These are phyloP conservation scores for Phlebiopsis flavidoalba DNA, from an alignment of 768 basidiomycete genomes.

Conservation along the genomic window DNA sequence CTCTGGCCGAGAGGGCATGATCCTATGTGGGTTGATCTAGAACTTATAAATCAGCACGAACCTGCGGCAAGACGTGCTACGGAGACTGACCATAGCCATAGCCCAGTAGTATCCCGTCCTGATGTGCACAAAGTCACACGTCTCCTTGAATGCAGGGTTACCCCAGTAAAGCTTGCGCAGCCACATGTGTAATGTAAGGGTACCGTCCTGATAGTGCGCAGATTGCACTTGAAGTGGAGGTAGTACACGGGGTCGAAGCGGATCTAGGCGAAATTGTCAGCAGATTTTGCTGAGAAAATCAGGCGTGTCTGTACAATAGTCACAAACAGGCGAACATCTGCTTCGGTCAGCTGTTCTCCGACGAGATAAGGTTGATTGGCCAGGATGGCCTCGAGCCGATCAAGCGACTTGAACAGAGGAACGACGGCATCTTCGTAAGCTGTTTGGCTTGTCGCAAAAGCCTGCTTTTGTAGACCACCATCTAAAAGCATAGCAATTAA, in stretches of 20 bases:
- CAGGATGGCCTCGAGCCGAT: slow-evolving; percentile 74
- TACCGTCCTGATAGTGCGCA: slow-evolving; percentile 87
- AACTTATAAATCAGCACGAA: neutral
- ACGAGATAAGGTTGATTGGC: slow-evolving; percentile 78
- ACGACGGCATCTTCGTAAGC: slow-evolving; percentile 79
- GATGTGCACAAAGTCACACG: slow-evolving; percentile 88
- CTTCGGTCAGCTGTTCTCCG: slow-evolving; percentile 76
- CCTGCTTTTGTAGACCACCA: slow-evolving; percentile 87
- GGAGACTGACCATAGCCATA: slow-evolving; percentile 34
- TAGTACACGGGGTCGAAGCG: slow-evolving; percentile 91
- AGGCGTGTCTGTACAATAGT: slow-evolving; percentile 60
- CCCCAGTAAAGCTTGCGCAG: slow-evolving; percentile 92
- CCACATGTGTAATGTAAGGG: slow-evolving; percentile 84
- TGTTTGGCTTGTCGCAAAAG: slow-evolving; percentile 73
- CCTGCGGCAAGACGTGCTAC: slow-evolving; percentile 10
- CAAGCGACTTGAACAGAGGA: slow-evolving; percentile 73
- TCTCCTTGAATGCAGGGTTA: slow-evolving; percentile 76
- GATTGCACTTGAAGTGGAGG: slow-evolving; percentile 91
- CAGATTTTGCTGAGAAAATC: neutral
- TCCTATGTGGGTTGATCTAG: slow-evolving; percentile 72
- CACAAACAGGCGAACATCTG: slow-evolving; percentile 83
- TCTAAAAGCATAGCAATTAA: neutral
- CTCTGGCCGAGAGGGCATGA: slow-evolving; percentile 73
- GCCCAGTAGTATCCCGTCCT: slow-evolving; percentile 74
- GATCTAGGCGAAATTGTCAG: slow-evolving; percentile 36